These are phyloP conservation scores for Craspedostauros australis DNA, from an alignment of 108 stramenopile species.

Conservation along the genomic window DNA sequence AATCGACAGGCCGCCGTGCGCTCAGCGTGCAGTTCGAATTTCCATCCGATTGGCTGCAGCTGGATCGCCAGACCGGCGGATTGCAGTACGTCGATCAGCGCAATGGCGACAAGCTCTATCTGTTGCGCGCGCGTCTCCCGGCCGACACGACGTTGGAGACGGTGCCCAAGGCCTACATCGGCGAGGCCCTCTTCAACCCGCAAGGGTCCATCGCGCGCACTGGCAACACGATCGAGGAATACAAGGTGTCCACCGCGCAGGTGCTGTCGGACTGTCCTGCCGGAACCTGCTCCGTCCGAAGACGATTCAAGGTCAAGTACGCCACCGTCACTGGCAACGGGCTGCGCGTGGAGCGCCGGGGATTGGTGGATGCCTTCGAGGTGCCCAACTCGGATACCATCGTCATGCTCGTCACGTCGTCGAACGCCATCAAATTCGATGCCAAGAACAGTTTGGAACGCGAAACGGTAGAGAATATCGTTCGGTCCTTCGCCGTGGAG, in stretches of 20 bases:
- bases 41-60: constrained; percentile 73
- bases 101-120: constrained; percentile 73
- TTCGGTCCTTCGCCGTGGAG: constrained; percentile 45
- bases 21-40: constrained; percentile 42
- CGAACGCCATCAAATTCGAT: constrained; percentile 69
- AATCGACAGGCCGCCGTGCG: background rate
- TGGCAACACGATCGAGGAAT: constrained; percentile 58
- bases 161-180: constrained; percentile 45
- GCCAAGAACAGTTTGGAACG: constrained; percentile 54
- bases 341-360: constrained; percentile 61
- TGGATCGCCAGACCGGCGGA: constrained; percentile 56
- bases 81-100: constrained; percentile 77
- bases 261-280: constrained; percentile 30
- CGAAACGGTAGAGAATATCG: constrained; percentile 73
- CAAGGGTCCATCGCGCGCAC: constrained; percentile 46
- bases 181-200: constrained; percentile 48
- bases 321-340: constrained; percentile 65
- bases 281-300: constrained; percentile 17
- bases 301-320: constrained; percentile 57
- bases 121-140: constrained; percentile 50
- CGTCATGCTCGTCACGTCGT: constrained; percentile 68
- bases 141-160: constrained; percentile 34
- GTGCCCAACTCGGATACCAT: constrained; percentile 28
- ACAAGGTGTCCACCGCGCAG: constrained; percentile 36
- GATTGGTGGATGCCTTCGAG: constrained; percentile 66